Evolutionary conservation across 2,329 filamentous ascomycete species (phyloP).

Genomic region (Ceratocystis harringtonii): DNA sequence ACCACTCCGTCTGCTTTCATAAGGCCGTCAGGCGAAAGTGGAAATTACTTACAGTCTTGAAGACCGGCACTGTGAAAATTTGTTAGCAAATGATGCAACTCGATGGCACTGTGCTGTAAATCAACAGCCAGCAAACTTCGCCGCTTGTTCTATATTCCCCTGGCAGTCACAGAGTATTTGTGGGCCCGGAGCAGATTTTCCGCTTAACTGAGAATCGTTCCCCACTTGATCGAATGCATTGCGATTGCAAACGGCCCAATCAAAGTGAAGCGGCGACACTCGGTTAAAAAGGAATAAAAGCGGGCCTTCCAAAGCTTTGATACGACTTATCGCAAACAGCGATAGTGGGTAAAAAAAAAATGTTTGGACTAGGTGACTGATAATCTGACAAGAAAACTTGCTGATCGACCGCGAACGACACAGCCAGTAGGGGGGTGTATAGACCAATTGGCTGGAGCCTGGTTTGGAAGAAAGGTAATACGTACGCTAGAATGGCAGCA

Average conservation of each 20-base stretch:
- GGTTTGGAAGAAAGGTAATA: slow-evolving; percentile 46
- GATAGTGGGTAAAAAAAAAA: neutral
- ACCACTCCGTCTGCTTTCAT: neutral
- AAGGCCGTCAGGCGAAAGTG: too few species aligned
- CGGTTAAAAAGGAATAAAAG: neutral
- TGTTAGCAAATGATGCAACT: slow-evolving; percentile 7
- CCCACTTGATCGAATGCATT: neutral
- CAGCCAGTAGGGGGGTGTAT: neutral
- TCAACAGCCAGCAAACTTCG: neutral
- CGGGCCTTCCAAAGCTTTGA: neutral
- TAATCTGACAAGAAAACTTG: neutral
- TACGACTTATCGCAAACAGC: neutral
- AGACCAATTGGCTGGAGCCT: neutral
- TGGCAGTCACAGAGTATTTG: neutral
- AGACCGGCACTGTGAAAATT: slow-evolving; percentile 15
- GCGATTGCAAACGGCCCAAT: neutral
- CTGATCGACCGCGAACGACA: neutral
- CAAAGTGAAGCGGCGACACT: slow-evolving; percentile 6
- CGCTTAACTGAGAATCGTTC: neutral
- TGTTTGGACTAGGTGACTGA: neutral
- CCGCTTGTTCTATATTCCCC: neutral
- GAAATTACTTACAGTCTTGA: slow-evolving; percentile 16
- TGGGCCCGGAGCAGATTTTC: neutral
- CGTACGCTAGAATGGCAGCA: slow-evolving; percentile 65
- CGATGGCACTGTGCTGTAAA: too few species aligned